Evolutionary conservation across 306 rosid species (phyloP), one percentile per base, ranked within the genome.

Genomic region (Sicyos baderoa): DNA sequence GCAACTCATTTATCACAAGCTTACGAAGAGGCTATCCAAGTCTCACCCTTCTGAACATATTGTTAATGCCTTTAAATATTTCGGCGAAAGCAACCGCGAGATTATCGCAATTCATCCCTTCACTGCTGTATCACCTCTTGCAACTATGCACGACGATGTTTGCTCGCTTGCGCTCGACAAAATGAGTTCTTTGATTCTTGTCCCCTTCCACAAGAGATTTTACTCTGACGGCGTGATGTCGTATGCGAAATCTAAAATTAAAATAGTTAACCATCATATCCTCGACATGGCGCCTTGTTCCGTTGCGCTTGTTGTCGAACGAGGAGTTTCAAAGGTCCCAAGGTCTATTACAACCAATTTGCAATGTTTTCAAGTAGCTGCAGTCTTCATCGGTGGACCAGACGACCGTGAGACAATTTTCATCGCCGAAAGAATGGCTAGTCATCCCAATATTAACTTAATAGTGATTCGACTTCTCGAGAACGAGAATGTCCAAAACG

Each of bases 331-430:
- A 13, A 74, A 32, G 40, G 40, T 48, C 70, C 19, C 71, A 15
- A 60, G 63, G 12, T 23, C 57, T 47, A 29, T 44, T 19, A 19
- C 57, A 71, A 27, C 45, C 27, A 40, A 56, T 17, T 44, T 51
- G 32, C 60, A 64, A 23, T 25, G 54, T 5, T 79, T 57, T 22
- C 78, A 71, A 17, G 59, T 79, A 16, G 86, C 73, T 5, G 50
- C 79, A 23, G 51, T 82, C 11, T 79, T 82, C 77, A 35, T 79
- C 29, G 83, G 84, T 3, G 81, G 86, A 29, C 73, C 77, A 9
- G 80, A 82, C 14, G 84, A 82, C 23, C 49, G 82, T 32, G 84
- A 82, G 67, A 82, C 79, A 15, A 58, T 77, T 17, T 68, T 79
- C 23, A 42, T 79, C 7, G 86, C 74, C 45, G 62, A 54, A 45